Base-by-base conservation (phyloP, 805 yeast species). In the Candida odintsovae region DNA sequence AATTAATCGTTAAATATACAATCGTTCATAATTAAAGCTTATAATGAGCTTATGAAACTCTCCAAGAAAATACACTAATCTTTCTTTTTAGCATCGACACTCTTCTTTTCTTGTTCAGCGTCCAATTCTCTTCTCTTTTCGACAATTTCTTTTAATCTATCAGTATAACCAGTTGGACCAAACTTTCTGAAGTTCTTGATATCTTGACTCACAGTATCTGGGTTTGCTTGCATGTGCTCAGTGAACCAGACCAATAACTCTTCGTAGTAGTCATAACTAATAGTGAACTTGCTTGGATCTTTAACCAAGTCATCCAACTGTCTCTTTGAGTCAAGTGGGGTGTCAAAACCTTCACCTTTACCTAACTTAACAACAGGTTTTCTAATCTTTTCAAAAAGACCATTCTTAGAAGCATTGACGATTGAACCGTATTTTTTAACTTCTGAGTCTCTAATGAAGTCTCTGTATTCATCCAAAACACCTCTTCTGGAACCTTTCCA, bases 401-500 rank as follows among this genome's bases (percentile, higher is more conserved):
- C 97, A 23, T 76, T 70, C 61, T 78, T 79, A 63, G 80, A 84
- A 10, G 97, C 96, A 58, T 78, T 76, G 43, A 89, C 77, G 56
- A 87, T 71, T 21, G 89, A 87, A 48, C 96, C 97, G 54, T 72
- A 77, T 57, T 77, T 72, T 54, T 80, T 76, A 61, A 86, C 78
- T 58, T 76, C 75, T 55, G 67, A 68, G 43, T 82, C 79, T 58
- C 92, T 80, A 72, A 80, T 84, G 57, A 68, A 73, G 50, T 81
- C 84, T 58, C 77, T 78, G 74, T 83, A 92, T 52, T 80, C 89
- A 36, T 79, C 84, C 23, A 79, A 68, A 19, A 83, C 75, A 13
- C 84, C 84, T 55, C 82, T 82, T 65, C 82, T 84, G 21, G 94
- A 76, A 45, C 97, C 96, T n/a, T 97, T 89, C 98, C 98, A 94